phyloP scores from a whole-genome alignment of 805 yeast species.

The Saccharomyces eubayanus region DNA sequence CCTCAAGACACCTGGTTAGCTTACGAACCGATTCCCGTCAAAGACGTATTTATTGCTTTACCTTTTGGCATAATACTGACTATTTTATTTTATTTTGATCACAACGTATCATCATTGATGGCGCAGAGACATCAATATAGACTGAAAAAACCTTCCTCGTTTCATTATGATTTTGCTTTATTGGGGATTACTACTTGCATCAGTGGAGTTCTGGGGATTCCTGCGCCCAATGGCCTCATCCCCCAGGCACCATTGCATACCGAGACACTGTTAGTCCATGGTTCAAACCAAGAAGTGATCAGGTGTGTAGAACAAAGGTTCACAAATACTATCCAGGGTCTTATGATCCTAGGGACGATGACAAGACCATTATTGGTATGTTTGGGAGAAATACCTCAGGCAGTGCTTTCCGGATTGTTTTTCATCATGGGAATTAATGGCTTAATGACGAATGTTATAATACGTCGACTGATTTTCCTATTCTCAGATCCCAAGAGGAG shows the following conservation, averaged over 20 bases:
- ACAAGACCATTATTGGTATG: constrained; percentile 76
- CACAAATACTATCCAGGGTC: constrained; percentile 78
- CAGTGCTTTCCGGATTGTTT: constrained; percentile 84
- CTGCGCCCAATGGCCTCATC: constrained; percentile 92
- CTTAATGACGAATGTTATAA: constrained; percentile 55
- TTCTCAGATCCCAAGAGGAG: constrained; percentile 47
- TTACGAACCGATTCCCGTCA: constrained; percentile 40
- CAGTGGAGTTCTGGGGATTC: constrained; percentile 81
- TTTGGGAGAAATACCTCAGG: constrained; percentile 81
- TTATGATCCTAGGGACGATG: constrained; percentile 80
- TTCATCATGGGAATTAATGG: constrained; percentile 90
- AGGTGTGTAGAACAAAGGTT: constrained; percentile 84
- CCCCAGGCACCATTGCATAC: constrained; percentile 98
- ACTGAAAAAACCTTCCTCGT: constrained; percentile 74
- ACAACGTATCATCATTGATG: constrained; percentile 87
- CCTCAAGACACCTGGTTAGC: constrained; percentile 34
- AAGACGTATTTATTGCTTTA: constrained; percentile 76
- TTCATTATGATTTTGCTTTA: constrained; percentile 86
- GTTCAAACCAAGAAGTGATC: constrained; percentile 27
- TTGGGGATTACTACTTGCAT: constrained; percentile 82
- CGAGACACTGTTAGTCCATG: constrained; percentile 51
- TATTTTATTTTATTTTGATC: constrained; percentile 84
- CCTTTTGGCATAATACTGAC: constrained; percentile 89
- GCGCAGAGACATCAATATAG: constrained; percentile 82
- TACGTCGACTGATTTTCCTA: constrained; percentile 53